A percentile compares a stretch with the other conserved stretches of the same genome.
These are phyloP conservation scores for Podospora conica DNA, from an alignment of 495 filamentous ascomycete genomes.

Conservation along the genomic window DNA sequence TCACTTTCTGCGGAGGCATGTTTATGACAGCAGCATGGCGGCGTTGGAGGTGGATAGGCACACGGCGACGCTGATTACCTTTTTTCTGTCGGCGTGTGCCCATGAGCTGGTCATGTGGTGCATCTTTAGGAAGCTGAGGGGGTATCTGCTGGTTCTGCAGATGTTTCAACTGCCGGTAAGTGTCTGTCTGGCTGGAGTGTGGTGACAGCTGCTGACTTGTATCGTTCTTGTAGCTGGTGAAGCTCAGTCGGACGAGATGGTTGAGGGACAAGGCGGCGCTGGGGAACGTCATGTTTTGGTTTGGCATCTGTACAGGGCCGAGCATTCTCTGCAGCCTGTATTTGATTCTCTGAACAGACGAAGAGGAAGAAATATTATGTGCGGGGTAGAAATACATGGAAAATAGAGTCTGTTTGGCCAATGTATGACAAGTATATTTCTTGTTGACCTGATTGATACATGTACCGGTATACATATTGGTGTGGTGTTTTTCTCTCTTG, in stretches of 20 bases:
- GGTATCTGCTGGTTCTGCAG: constrained; percentile 64
- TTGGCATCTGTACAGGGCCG: constrained; percentile 64
- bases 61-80: constrained; percentile 68
- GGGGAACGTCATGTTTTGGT: constrained; percentile 70
- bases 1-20: constrained; percentile 65
- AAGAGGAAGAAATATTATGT: too few species aligned
- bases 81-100: constrained; percentile 60
- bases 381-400: background rate
- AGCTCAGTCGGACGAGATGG: constrained; percentile 54
- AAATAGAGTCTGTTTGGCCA: too few species aligned
- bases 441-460: too few species aligned
- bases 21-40: constrained; percentile 68
- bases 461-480: too few species aligned
- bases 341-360: constrained; percentile 48
- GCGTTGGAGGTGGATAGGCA: constrained; percentile 59
- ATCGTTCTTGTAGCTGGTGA: constrained; percentile 43
- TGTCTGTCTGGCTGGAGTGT: background rate
- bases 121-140: constrained; percentile 69
- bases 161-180: constrained; percentile 59
- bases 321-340: constrained; percentile 68
- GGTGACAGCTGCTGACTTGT: constrained; percentile 2
- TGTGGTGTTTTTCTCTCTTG: too few species aligned
- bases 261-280: constrained; percentile 53
- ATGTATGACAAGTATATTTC: too few species aligned
- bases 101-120: constrained; percentile 75